Conservation (phyloP, 768 basidiomycete genomes). For the Rhodosporidiobolus odoratus region DNA sequence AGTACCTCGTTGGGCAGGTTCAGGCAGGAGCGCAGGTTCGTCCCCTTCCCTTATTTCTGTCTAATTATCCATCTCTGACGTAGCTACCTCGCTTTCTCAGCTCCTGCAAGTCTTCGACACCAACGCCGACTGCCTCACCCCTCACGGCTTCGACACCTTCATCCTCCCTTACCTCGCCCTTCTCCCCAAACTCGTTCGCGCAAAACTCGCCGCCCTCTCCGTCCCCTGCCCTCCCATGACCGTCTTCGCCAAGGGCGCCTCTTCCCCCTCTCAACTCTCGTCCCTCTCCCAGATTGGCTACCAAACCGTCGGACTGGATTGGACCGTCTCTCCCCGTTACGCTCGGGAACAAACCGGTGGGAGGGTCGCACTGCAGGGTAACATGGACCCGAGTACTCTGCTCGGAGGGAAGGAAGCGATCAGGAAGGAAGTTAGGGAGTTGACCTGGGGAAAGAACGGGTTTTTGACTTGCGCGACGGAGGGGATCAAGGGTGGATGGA, state of each 20-base stretch:
- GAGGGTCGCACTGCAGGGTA: constrained; percentile 73
- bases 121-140: constrained; percentile 86
- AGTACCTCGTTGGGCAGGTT: constrained; percentile 85
- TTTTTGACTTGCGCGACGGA: constrained; percentile 57
- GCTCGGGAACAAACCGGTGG: constrained; percentile 61
- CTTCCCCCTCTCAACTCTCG: constrained; percentile 56
- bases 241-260: constrained; percentile 91
- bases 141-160: constrained; percentile 75
- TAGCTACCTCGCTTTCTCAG: constrained; percentile 49
- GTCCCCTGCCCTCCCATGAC: constrained; percentile 70
- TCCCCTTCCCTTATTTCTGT: constrained; percentile 6
- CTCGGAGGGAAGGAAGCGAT: constrained; percentile 83
- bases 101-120: constrained; percentile 96
- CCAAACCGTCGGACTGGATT: constrained; percentile 85
- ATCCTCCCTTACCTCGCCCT: constrained; percentile 70
- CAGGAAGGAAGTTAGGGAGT: constrained; percentile 73
- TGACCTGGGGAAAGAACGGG: constrained; percentile 56
- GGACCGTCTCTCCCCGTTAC: constrained; percentile 73
- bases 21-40: constrained; percentile 91
- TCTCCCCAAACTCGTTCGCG: constrained; percentile 66
- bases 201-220: constrained; percentile 54
- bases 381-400: constrained; percentile 80
- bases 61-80: background rate
- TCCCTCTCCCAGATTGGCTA: constrained; percentile 65
- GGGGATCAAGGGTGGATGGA: constrained; percentile 64